phyloP scores from a whole-genome alignment of 148 eudicot genomes.

The Diospyros lotus region DNA sequence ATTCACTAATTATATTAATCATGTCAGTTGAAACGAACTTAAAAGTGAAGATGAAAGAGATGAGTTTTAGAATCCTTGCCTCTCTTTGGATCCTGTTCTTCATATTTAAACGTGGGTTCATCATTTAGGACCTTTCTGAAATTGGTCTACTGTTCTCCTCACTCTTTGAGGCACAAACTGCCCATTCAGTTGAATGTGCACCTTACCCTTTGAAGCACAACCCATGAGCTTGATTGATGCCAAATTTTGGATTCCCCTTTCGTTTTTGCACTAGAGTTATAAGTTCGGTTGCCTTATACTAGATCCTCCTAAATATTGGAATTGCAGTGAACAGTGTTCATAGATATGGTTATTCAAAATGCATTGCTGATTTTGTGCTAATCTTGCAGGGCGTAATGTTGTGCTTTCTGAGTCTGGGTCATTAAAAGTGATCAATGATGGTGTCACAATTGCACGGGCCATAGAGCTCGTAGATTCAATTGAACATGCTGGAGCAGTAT shows the following conservation, averaged over 20 bases:
- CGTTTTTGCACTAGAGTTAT: not conserved
- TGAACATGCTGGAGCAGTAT: slow-evolving; percentile 78
- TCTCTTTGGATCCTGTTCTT: not conserved
- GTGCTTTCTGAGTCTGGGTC: slow-evolving; percentile 68
- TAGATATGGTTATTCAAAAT: not conserved
- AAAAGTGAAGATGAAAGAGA: not conserved
- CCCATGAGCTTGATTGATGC: not conserved
- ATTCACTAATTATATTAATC: not conserved
- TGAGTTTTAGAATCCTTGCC: not conserved
- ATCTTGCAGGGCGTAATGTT: slow-evolving; percentile 85
- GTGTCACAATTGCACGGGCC: slow-evolving; percentile 82
- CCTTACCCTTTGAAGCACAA: too few relatives aligned
- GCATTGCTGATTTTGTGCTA: not conserved
- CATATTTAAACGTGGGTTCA: not conserved
- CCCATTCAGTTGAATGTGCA: too few relatives aligned
- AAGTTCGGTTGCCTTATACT: not conserved
- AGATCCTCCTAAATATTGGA: not conserved
- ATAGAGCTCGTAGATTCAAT: slow-evolving; percentile 83
- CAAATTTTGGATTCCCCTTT: not conserved
- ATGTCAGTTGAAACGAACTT: not conserved
- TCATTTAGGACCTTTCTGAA: not conserved
- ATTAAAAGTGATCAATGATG: slow-evolving; percentile 86
- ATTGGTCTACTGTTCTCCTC: not conserved
- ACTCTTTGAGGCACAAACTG: not conserved
- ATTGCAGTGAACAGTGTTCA: not conserved